phyloP scores from a whole-genome alignment of 2,329 filamentous ascomycete species.

The Fonsecaea pedrosoi region DNA sequence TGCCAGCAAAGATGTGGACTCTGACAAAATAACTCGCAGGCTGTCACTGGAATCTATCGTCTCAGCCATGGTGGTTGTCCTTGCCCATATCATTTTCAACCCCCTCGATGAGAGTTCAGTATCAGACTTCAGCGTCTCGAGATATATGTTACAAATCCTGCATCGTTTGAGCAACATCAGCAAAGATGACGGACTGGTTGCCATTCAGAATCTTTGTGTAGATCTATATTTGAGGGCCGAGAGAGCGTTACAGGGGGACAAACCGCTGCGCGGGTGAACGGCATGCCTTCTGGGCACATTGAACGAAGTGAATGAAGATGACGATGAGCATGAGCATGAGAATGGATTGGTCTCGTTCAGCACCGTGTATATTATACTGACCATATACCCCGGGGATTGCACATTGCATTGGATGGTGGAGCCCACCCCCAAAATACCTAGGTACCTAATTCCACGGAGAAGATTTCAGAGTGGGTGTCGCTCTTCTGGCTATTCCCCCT shows the following conservation, averaged over 20 bases:
- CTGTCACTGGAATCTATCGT: constrained; percentile 95
- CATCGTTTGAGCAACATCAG: constrained; percentile 62
- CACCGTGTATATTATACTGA: background rate
- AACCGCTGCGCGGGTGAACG: background rate
- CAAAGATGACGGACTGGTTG: constrained; percentile 91
- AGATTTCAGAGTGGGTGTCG: too few species aligned
- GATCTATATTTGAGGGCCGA: constrained; percentile 29
- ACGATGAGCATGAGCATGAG: background rate
- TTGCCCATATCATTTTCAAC: constrained; percentile 94
- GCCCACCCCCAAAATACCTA: too few species aligned
- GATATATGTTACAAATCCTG: constrained; percentile 25
- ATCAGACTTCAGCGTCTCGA: constrained; percentile 21
- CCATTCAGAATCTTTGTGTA: constrained; percentile 71
- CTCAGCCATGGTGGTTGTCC: constrained; percentile 88
- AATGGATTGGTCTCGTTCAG: background rate
- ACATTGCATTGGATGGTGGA: too few species aligned
- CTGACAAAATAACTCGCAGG: constrained; percentile 52
- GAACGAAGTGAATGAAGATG: background rate
- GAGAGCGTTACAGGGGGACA: constrained; percentile 13
- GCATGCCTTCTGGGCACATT: background rate
- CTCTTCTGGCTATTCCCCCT: background rate
- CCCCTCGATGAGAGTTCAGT: constrained; percentile 68
- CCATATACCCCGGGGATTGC: background rate
- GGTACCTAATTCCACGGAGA: too few species aligned
- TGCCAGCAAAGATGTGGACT: background rate